phyloP scores from a whole-genome alignment of 2,329 filamentous ascomycete species.

The Tolypocladium paradoxum region DNA sequence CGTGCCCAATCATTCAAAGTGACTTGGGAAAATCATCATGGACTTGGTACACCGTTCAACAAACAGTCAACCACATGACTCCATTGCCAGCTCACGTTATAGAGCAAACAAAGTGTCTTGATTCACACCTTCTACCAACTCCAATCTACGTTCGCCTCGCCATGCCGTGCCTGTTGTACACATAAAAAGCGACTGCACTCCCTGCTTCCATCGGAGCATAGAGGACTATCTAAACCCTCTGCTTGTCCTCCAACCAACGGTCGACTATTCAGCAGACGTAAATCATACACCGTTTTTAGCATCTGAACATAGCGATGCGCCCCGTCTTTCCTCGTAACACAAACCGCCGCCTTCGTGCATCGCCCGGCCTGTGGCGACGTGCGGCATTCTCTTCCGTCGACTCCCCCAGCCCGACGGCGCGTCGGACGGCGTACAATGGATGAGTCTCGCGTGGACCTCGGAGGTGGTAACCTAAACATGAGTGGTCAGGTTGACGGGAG shows the following conservation, averaged over 20 bases:
- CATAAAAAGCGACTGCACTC: slow-evolving; percentile 7
- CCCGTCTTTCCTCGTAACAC: not conserved
- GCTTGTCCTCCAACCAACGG: slow-evolving; percentile 23
- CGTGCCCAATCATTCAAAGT: no score
- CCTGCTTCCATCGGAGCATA: slow-evolving; percentile 16
- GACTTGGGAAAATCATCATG: not conserved
- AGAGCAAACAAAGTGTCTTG: not conserved
- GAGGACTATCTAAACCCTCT: slow-evolving; percentile 42
- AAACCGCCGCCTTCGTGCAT: not conserved
- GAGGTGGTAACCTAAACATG: slow-evolving; percentile 38
- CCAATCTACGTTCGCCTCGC: slow-evolving; percentile 6
- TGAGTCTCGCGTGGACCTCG: slow-evolving; percentile 24
- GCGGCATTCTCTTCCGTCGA: not conserved
- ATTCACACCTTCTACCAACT: not conserved
- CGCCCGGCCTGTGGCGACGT: not conserved
- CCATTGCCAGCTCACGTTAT: not conserved
- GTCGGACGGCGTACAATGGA: slow-evolving; percentile 2
- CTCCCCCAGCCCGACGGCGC: not conserved
- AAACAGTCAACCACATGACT: no score
- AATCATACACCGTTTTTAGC: slow-evolving; percentile 5
- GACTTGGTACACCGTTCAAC: no score
- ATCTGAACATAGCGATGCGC: not conserved
- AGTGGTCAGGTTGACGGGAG: slow-evolving; percentile 34
- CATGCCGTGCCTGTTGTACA: slow-evolving; percentile 13
- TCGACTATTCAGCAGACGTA: slow-evolving; percentile 11